Evolutionary conservation across 2,329 filamentous ascomycete genomes (phyloP).

Genomic region (Aspergillus ochraceoroseus): DNA sequence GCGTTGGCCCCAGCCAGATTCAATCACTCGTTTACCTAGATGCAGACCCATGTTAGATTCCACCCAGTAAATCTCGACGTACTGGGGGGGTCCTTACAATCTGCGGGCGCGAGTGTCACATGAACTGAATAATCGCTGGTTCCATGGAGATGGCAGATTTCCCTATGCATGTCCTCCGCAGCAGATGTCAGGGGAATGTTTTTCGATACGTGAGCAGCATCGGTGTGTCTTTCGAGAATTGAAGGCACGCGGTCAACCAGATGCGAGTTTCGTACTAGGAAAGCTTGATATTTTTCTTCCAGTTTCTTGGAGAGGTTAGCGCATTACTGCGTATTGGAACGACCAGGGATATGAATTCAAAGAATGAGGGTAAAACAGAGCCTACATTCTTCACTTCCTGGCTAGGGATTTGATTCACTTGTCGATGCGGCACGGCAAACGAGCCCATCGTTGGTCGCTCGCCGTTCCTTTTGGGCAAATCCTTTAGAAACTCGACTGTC

Average conservation of each 20-base stretch:
- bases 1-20: slow-evolving; percentile 71
- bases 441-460: slow-evolving; percentile 25
- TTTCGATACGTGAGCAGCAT: slow-evolving; percentile 28
- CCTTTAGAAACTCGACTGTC: slow-evolving; percentile 11
- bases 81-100: too few relatives aligned
- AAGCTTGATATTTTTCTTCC: slow-evolving; percentile 18
- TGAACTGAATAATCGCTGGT: slow-evolving; percentile 68
- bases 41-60: too few relatives aligned
- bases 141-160: slow-evolving; percentile 74
- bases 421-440: slow-evolving; percentile 31
- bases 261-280: slow-evolving; percentile 27
- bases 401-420: slow-evolving; percentile 25
- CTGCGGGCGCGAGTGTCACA: slow-evolving; percentile 70
- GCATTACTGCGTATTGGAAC: too few relatives aligned
- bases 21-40: slow-evolving; percentile 58
- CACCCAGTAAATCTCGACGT: too few relatives aligned
- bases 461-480: slow-evolving; percentile 3
- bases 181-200: slow-evolving; percentile 19
- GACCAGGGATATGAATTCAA: too few relatives aligned
- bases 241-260: slow-evolving; percentile 27
- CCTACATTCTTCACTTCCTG: slow-evolving; percentile 22
- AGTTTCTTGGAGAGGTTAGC: too few relatives aligned
- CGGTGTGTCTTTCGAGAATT: slow-evolving; percentile 23
- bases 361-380: not conserved
- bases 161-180: slow-evolving; percentile 50